These are phyloP conservation scores for Penicillium pulvis DNA, from an alignment of 495 filamentous ascomycete species.

Conservation along the genomic window DNA sequence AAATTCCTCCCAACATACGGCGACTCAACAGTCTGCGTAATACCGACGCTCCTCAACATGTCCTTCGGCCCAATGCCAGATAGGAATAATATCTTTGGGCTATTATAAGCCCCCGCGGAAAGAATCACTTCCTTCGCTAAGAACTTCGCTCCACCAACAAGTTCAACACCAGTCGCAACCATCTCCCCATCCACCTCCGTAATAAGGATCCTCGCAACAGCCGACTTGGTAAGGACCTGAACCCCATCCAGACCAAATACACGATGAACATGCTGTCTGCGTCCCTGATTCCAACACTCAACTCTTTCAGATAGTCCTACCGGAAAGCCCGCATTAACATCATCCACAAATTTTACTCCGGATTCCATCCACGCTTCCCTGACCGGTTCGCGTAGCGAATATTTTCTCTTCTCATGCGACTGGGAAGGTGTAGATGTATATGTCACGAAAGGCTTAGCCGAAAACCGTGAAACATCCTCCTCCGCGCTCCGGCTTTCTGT, in stretches of 20 bases:
- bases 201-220: slow-evolving; percentile 4
- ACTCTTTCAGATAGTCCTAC: slow-evolving; percentile 31
- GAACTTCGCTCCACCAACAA: slow-evolving; percentile 5
- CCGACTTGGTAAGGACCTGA: slow-evolving; percentile 4
- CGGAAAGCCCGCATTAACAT: slow-evolving; percentile 30
- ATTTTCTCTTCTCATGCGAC: slow-evolving; percentile 16
- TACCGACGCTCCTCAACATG: slow-evolving; percentile 22
- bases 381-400: slow-evolving; percentile 19
- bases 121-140: slow-evolving; percentile 13
- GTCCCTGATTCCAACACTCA: slow-evolving; percentile 38
- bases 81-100: slow-evolving; percentile 40
- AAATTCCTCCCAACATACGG: slow-evolving; percentile 41
- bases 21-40: slow-evolving; percentile 17
- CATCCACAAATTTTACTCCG: slow-evolving; percentile 27
- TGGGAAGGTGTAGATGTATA: slow-evolving; percentile 17
- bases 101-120: slow-evolving; percentile 13
- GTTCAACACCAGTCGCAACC: slow-evolving; percentile 5
- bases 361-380: slow-evolving; percentile 30
- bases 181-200: background rate
- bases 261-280: slow-evolving; percentile 33
- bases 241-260: slow-evolving; percentile 30
- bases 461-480: slow-evolving; percentile 10
- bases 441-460: slow-evolving; percentile 16
- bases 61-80: slow-evolving; percentile 37
- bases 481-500: slow-evolving; percentile 23